Evolutionary conservation across 495 filamentous ascomycete genomes (phyloP).

Genomic region (Hapsidospora chrysogenum): DNA sequence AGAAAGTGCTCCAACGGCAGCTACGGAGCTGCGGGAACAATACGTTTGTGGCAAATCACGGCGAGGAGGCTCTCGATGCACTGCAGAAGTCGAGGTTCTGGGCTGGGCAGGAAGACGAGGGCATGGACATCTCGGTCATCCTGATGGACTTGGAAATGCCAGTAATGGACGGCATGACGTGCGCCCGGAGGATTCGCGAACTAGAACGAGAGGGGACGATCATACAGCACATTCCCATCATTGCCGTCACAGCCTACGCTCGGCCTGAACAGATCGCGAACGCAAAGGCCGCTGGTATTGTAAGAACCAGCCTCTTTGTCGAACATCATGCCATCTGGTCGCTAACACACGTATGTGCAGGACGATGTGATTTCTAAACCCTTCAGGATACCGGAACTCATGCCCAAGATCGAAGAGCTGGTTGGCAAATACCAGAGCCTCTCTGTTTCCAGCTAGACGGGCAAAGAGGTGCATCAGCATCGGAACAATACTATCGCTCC

Average conservation of each 20-base stretch:
- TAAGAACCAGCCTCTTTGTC: constrained; percentile 23
- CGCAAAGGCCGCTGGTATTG: constrained; percentile 34
- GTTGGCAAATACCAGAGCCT: constrained; percentile 13
- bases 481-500: background rate
- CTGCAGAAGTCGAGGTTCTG: constrained; percentile 30
- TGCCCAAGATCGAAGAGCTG: constrained; percentile 47
- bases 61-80: constrained; percentile 50
- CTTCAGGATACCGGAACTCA: constrained; percentile 53
- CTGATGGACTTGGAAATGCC: constrained; percentile 85
- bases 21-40: constrained; percentile 51
- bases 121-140: constrained; percentile 41
- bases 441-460: constrained; percentile 1
- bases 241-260: constrained; percentile 70
- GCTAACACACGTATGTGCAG: constrained; percentile 18
- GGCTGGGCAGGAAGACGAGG: constrained; percentile 14
- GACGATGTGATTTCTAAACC: constrained; percentile 73
- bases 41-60: constrained; percentile 61
- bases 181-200: constrained; percentile 49
- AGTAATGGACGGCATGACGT: constrained; percentile 70
- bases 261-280: constrained; percentile 45
- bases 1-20: constrained; percentile 54
- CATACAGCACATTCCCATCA: constrained; percentile 48
- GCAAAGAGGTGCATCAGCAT: background rate
- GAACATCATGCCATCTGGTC: background rate
- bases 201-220: constrained; percentile 37